Base-by-base conservation (phyloP, 1,284 basidiomycete species). In the Irpex lacteus region DNA sequence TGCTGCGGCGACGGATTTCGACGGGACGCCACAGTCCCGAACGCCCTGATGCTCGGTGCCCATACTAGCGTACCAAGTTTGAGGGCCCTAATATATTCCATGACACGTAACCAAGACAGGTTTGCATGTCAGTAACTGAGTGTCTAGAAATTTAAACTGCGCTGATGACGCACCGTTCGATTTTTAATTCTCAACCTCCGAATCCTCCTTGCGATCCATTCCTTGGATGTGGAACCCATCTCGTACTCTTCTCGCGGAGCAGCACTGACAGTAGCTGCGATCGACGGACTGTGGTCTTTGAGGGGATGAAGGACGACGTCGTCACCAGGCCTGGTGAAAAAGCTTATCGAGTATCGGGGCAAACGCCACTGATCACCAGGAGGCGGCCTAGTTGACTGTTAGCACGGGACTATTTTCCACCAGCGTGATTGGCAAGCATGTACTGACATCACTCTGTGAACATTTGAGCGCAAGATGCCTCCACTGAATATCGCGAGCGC, bases 191-290 rank as follows among this genome's bases (percentile, higher is more conserved):
- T 75, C 61, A 80, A 73, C 55, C 81, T 79, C 62, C 76, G 80
- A 65, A 83, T 73, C n/a, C 82, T 73, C 59, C 81, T 76, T 2
- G 76, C 66, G 40, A 82, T 78, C 85, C 85, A 86, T 54, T 85
- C 80, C 1, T 68, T 73, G 0, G 83, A 78, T 0, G 82, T 85
- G 13, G 74, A 72, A 6, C 76, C 77, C 2, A 79, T 76, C 21
- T 78, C 70, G 62, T 74, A 81, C 59, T 75, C 71, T 34, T 73
- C 72, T n/a, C 71, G 72, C 0, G 74, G 71, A 6, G 73, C 71
- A 38, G 71, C 69, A 36, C 70, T 70, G 6, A 79, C 78, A 4
- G 80, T 77, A 0, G 75, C 76, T 1, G 76, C 76, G 6, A 89
- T 82, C 3, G 80, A 58, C 1, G 73, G 64, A 66, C 86, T 89